Evolutionary conservation across 768 basidiomycete genomes (phyloP).

Genomic region (Boletus sp.): DNA sequence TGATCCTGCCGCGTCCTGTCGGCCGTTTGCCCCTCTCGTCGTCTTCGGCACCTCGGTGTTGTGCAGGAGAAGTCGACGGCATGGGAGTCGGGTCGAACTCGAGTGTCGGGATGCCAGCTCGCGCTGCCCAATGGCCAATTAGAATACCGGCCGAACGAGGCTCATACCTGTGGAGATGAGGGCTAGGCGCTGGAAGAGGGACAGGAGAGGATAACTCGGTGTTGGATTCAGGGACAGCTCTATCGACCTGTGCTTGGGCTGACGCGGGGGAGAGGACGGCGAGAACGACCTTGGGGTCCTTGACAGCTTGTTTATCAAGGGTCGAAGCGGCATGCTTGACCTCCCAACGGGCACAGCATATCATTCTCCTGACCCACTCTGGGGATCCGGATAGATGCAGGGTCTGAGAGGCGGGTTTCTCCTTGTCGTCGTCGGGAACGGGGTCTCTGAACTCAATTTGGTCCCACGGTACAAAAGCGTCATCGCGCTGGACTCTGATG

Average conservation of each 20-base stretch:
- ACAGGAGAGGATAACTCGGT: conserved; percentile 48
- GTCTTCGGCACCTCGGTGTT: conserved; percentile 24
- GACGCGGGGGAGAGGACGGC: conserved; percentile 47
- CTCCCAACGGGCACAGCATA: conserved; percentile 82
- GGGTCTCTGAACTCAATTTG: conserved; percentile 52
- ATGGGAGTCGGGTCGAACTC: conserved; percentile 42
- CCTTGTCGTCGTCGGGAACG: conserved; percentile 20
- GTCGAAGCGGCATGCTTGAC: conserved; percentile 47
- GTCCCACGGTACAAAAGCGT: conserved; percentile 83
- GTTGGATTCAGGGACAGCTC: conserved; percentile 11
- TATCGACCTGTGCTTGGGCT: conserved; percentile 27
- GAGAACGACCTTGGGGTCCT: conserved; percentile 52
- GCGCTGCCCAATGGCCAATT: conserved; percentile 64
- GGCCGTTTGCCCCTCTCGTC: conserved; percentile 34
- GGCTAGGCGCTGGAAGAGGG: conserved; percentile 59
- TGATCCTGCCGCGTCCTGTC: conserved; percentile 27
- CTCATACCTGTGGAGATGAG: conserved; percentile 56
- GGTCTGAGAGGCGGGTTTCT: conserved; percentile 23
- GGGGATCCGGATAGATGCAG: conserved; percentile 46
- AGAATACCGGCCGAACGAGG: conserved; percentile 61
- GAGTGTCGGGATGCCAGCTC: conserved; percentile 55
- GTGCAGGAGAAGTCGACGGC: conserved; percentile 14
- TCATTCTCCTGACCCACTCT: conserved; percentile 82
- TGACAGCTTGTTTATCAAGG: conserved; percentile 16
- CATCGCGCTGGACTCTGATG: conserved; percentile 77